Conservation (phyloP, 2,329 filamentous ascomycete species). For the Aspergillus persii region DNA sequence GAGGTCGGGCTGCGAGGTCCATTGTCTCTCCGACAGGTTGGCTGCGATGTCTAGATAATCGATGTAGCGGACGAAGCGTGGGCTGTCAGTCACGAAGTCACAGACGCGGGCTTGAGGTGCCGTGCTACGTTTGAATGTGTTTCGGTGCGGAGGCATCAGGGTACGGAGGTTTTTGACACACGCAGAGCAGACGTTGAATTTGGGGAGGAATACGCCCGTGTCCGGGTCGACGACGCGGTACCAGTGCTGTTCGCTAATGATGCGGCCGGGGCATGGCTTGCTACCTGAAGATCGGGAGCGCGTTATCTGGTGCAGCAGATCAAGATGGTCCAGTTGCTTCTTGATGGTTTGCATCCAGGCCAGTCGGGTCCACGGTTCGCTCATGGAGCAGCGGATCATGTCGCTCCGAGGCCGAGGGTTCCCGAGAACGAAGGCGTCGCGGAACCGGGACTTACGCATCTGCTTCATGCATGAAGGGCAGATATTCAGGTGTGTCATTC, state of each 20-base stretch:
- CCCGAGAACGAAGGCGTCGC: conserved; percentile 63
- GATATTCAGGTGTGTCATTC: conserved; percentile 70
- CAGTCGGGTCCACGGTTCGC: conserved; percentile 76
- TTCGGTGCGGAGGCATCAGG: conserved; percentile 69
- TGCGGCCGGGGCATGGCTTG: conserved; percentile 58
- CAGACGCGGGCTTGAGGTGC: conserved; percentile 58
- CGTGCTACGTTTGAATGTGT: conserved; percentile 58
- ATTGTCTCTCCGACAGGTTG: conserved; percentile 33
- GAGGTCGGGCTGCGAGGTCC: conserved; percentile 50
- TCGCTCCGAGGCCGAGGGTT: conserved; percentile 57
- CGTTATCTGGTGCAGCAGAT: conserved; percentile 68
- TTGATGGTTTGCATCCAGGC: conserved; percentile 80
- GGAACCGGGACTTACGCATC: conserved; percentile 69
- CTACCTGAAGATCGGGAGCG: conserved; percentile 58
- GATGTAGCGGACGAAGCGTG: conserved; percentile 57
- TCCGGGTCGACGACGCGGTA: conserved; percentile 70
- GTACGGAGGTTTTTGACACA: conserved; percentile 71
- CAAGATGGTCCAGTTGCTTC: conserved; percentile 63
- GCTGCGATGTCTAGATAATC: conserved; percentile 57
- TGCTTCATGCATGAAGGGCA: conserved; percentile 76
- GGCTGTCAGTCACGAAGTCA: conserved; percentile 63
- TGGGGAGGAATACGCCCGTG: conserved; percentile 60
- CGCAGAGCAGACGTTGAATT: conserved; percentile 72
- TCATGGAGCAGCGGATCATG: conserved; percentile 73
- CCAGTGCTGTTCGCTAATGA: conserved; percentile 64